Percentiles rank a stretch among this genome's conserved stretches.
Evolutionary conservation across 108 stramenopile species (phyloP).

Genomic region (Cyclotella kingstonii): DNA sequence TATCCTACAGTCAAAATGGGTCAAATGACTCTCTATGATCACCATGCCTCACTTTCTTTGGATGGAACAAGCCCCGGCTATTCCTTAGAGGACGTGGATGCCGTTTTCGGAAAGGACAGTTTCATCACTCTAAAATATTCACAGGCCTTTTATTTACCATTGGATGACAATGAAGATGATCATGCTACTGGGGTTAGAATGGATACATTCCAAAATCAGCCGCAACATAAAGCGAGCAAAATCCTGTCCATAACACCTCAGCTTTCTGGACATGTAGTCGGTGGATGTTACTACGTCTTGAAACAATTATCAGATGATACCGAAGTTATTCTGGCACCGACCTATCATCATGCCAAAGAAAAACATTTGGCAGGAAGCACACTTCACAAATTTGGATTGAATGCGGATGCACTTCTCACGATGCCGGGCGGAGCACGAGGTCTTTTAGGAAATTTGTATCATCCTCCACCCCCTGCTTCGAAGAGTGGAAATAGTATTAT

Average conservation of each 20-base stretch:
- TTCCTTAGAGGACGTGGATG: constrained; percentile 87
- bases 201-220: background rate
- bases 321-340: constrained; percentile 62
- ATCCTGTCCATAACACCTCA: constrained; percentile 71
- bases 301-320: constrained; percentile 78
- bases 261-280: constrained; percentile 84
- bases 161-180: constrained; percentile 16
- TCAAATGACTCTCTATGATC: constrained; percentile 95
- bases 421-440: constrained; percentile 73
- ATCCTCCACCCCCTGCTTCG: constrained; percentile 23
- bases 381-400: constrained; percentile 68
- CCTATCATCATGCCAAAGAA: constrained; percentile 83
- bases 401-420: constrained; percentile 77
- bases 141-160: constrained; percentile 64
- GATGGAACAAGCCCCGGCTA: constrained; percentile 74
- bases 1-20: constrained; percentile 96
- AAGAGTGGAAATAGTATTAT: constrained; percentile 7
- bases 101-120: constrained; percentile 54
- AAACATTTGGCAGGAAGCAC: constrained; percentile 78
- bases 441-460: constrained; percentile 54
- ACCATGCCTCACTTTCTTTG: constrained; percentile 73
- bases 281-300: constrained; percentile 78
- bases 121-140: constrained; percentile 88
- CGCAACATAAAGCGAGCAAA: constrained; percentile 7
- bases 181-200: background rate